Conservation (phyloP, 495 filamentous ascomycete genomes). For the Penicillium ucsense region DNA sequence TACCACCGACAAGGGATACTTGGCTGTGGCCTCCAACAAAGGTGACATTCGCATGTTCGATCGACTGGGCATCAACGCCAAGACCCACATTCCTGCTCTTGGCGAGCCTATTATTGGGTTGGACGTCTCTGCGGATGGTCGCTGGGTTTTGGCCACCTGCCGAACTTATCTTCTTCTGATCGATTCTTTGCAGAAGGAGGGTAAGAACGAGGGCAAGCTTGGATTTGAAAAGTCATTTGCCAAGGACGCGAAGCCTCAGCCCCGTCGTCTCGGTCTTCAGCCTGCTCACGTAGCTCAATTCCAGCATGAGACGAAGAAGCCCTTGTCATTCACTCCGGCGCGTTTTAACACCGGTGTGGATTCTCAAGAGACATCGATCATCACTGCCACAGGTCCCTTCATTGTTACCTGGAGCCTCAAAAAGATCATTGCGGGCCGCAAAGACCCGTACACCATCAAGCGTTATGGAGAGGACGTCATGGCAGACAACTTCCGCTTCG, state of each 20-base stretch:
- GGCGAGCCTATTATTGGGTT: slow-evolving; percentile 92
- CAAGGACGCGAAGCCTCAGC: slow-evolving; percentile 87
- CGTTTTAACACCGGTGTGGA: slow-evolving; percentile 90
- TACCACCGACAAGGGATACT: slow-evolving; percentile 91
- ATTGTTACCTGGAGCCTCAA: slow-evolving; percentile 94
- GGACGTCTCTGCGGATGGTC: slow-evolving; percentile 87
- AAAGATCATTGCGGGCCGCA: slow-evolving; percentile 67
- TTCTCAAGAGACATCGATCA: slow-evolving; percentile 74
- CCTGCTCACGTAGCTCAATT: slow-evolving; percentile 93
- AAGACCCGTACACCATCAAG: slow-evolving; percentile 91
- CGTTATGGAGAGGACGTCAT: slow-evolving; percentile 90
- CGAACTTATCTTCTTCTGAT: slow-evolving; percentile 91
- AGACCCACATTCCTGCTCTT: slow-evolving; percentile 91
- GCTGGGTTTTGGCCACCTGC: slow-evolving; percentile 91
- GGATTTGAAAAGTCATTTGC: slow-evolving; percentile 91
- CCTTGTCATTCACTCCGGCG: slow-evolving; percentile 79
- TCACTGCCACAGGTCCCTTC: slow-evolving; percentile 95
- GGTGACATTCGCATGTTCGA: slow-evolving; percentile 97
- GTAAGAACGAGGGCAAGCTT: slow-evolving; percentile 95
- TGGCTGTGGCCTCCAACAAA: slow-evolving; percentile 94
- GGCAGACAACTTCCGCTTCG: slow-evolving; percentile 98
- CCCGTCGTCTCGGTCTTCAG: slow-evolving; percentile 76
- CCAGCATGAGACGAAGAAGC: slow-evolving; percentile 82
- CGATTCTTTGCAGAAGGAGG: slow-evolving; percentile 79
- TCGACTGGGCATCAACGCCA: slow-evolving; percentile 90